phyloP scores from a whole-genome alignment of 768 basidiomycete genomes.

The Leccinellum albellum region DNA sequence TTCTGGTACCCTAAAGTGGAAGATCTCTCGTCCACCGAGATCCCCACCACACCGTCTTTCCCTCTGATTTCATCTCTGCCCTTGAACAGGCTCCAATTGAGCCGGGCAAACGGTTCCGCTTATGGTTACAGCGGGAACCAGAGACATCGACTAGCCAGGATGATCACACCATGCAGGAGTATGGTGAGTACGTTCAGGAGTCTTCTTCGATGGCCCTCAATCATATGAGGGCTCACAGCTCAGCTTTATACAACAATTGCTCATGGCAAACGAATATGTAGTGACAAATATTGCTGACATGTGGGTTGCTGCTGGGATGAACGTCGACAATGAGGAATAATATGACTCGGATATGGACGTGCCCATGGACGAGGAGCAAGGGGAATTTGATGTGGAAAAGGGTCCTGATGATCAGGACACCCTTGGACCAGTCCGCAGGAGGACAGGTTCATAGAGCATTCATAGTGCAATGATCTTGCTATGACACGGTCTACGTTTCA shows the following conservation, averaged over 20 bases:
- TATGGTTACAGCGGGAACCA: slow-evolving; percentile 69
- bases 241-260: slow-evolving; percentile 82
- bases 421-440: slow-evolving; percentile 17
- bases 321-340: slow-evolving; percentile 85
- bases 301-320: slow-evolving; percentile 97
- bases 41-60: slow-evolving; percentile 38
- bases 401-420: slow-evolving; percentile 31
- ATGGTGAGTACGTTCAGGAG: slow-evolving; percentile 49
- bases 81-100: slow-evolving; percentile 46
- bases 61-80: slow-evolving; percentile 43
- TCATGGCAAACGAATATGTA: slow-evolving; percentile 93
- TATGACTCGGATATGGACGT: slow-evolving; percentile 44
- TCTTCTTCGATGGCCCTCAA: slow-evolving; percentile 39
- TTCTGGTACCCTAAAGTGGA: slow-evolving; percentile 42
- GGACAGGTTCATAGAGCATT: slow-evolving; percentile 12
- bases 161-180: slow-evolving; percentile 49
- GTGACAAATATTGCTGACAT: slow-evolving; percentile 94
- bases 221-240: slow-evolving; percentile 49
- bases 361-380: slow-evolving; percentile 23
- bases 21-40: slow-evolving; percentile 43
- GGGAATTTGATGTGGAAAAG: slow-evolving; percentile 46
- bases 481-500: slow-evolving; percentile 20
- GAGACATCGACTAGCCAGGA: slow-evolving; percentile 52
- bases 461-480: slow-evolving; percentile 20
- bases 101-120: slow-evolving; percentile 68